Evolutionary conservation across 495 filamentous ascomycete genomes (phyloP).

Genomic region (Melanomma pulvis-pyrius): DNA sequence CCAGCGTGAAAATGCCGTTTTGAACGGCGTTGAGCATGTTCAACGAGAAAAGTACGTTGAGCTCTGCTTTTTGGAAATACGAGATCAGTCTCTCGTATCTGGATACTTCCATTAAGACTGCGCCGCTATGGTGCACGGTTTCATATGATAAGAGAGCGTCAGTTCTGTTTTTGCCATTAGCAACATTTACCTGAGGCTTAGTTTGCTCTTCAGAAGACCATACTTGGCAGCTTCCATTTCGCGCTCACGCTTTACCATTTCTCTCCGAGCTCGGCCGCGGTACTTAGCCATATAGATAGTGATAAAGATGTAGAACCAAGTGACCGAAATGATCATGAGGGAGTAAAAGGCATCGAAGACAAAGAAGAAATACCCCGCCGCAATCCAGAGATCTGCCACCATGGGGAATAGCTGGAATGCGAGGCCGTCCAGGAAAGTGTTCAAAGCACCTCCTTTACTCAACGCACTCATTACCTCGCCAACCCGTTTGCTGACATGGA

Average conservation of each 20-base stretch:
- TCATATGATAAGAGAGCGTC: conserved; percentile 23
- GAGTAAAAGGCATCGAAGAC: conserved; percentile 12
- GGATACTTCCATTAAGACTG: neutral
- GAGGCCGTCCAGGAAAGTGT: conserved; percentile 22
- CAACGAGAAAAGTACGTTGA: conserved; percentile 13
- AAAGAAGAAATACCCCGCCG: conserved; percentile 12
- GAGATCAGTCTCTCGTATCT: neutral
- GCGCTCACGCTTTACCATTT: conserved; percentile 15
- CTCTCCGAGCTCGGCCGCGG: conserved; percentile 11
- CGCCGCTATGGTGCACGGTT: conserved; percentile 17
- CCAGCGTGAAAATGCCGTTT: conserved; percentile 11
- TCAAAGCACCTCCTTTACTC: conserved; percentile 24
- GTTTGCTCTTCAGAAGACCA: neutral
- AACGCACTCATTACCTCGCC: conserved; percentile 22
- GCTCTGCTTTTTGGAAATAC: conserved; percentile 9
- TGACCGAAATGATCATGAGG: conserved; percentile 6
- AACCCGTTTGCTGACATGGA: conserved; percentile 19
- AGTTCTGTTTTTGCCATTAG: conserved; percentile 5
- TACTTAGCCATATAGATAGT: conserved; percentile 24
- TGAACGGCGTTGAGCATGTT: conserved; percentile 14
- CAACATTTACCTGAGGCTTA: neutral
- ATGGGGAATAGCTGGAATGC: conserved; percentile 24
- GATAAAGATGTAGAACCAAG: conserved; percentile 17
- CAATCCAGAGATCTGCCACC: conserved; percentile 21
- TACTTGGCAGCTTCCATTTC: conserved; percentile 23